Base-by-base conservation (phyloP, 768 basidiomycete species). In the Mycena amicta region DNA sequence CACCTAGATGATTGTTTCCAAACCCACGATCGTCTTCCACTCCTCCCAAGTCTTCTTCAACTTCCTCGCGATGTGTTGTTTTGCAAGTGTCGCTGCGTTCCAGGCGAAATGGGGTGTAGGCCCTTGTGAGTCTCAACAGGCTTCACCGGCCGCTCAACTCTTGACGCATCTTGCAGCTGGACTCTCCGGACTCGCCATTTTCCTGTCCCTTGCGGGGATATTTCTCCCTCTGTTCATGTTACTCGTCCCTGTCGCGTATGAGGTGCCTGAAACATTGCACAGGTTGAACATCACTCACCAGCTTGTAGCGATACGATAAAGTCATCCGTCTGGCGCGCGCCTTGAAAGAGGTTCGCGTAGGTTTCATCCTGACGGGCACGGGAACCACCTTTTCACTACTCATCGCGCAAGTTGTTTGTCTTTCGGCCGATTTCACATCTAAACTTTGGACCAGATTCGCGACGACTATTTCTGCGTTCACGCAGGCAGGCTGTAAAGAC, bases 61-160 rank as follows among this genome's bases (percentile, higher is more conserved):
- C 71, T 97, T 98, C 69, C 81, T 98, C 46, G 85, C 92, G 13
- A 89, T 96, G 85, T 89, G 88, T 47, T 95, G 93, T 69, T 94
- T 93, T 66, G 95, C 91, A 6, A 88, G 90, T 65, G 90, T 94
- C 3, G 95, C 95, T 0, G 77, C 80, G 22, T 98, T 96, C 72
- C 95, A 98, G 66, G 87, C 91, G 3, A 88, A 89, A 63, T 95
- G 85, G 84, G 68, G 79, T 11, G 82, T 96, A 23, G 92, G 92
- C 6, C 92, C 93, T 37, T 97, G 95, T 96, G 65, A 65, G 93
- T 84, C 18, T 50, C 37, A 18, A 33, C 30, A 52, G 43, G 54
- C 33, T 47, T 50, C 25, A 2, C 50, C 47, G 45, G 4, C 45
- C 16, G 41, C 25, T 33, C 58, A 57, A 39, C 52, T 61, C 53